Percentiles rank a stretch among this genome's conserved stretches.
Conservation (phyloP, 352 stramenopile species). For the Lagenidium sp. region DNA sequence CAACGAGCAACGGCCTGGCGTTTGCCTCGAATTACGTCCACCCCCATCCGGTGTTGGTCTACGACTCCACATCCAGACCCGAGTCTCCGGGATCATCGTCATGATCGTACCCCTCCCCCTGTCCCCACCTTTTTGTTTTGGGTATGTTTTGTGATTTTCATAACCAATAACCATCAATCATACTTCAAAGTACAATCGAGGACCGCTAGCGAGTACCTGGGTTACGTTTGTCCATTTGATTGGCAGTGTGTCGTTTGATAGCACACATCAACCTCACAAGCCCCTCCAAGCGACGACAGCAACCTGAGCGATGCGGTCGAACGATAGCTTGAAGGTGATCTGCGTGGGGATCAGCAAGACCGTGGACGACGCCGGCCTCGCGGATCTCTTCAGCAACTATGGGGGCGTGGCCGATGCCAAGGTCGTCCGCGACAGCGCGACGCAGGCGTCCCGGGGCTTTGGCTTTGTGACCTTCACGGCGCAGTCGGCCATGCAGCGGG, state of each 20-base stretch:
- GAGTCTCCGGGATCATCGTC: not conserved
- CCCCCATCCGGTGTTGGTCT: slow-evolving; percentile 41
- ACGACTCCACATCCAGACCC: slow-evolving; percentile 11
- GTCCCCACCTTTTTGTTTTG: not conserved
- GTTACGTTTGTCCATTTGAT: slow-evolving; percentile 15
- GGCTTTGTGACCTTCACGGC: slow-evolving; percentile 80
- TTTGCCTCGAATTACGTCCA: slow-evolving; percentile 54
- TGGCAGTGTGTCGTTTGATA: slow-evolving; percentile 18
- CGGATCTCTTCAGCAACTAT: slow-evolving; percentile 66
- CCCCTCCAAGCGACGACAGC: not conserved
- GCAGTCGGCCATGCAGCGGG: slow-evolving; percentile 52
- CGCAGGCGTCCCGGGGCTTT: slow-evolving; percentile 61
- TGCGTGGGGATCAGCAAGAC: slow-evolving; percentile 72
- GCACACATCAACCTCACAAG: not conserved
- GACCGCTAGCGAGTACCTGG: no score
- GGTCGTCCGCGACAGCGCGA: slow-evolving; percentile 51
- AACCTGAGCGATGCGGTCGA: slow-evolving; percentile 51
- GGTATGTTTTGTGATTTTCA: no score
- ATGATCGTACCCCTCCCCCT: not conserved
- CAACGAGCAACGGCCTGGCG: slow-evolving; percentile 43
- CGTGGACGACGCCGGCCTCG: slow-evolving; percentile 52
- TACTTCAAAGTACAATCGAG: no score
- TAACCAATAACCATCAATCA: no score
- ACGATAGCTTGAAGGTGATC: slow-evolving; percentile 83
- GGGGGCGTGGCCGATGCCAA: slow-evolving; percentile 65